These are phyloP conservation scores for Colletotrichum sp. DNA, from an alignment of 2,329 filamentous ascomycete species.

Conservation along the genomic window DNA sequence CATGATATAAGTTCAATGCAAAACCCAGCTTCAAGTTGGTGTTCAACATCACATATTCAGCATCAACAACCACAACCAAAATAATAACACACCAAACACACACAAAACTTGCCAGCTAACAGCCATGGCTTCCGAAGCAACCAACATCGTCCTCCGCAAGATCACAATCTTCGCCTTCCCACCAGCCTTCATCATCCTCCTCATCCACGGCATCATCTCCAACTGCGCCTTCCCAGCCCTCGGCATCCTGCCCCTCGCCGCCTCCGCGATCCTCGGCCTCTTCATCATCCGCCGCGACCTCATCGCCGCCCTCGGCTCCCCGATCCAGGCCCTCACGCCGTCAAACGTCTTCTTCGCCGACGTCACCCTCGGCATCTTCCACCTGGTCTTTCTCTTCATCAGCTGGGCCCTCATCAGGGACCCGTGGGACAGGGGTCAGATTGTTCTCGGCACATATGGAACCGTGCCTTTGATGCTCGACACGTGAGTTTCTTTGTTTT, in stretches of 20 bases:
- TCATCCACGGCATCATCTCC: constrained; percentile 10
- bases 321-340: constrained; percentile 16
- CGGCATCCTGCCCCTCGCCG: constrained; percentile 19
- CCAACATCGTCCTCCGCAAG: neutral
- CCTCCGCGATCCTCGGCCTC: constrained; percentile 15
- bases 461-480: constrained; percentile 23
- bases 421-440: neutral
- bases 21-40: neutral
- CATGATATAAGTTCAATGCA: neutral
- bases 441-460: constrained; percentile 22
- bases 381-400: constrained; percentile 18
- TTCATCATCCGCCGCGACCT: constrained; percentile 20
- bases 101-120: neutral
- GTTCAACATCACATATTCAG: neutral
- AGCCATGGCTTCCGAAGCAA: neutral
- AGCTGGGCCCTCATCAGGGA: constrained; percentile 16
- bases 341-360: constrained; percentile 22
- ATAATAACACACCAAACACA: rapidly evolving
- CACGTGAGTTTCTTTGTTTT: constrained; percentile 2
- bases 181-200: constrained; percentile 3
- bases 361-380: constrained; percentile 1
- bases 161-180: constrained; percentile 27
- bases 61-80: neutral
- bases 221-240: constrained; percentile 19
- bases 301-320: constrained; percentile 22